Conservation (phyloP, 129 eudicot species). For the Escallonia rubra region DNA sequence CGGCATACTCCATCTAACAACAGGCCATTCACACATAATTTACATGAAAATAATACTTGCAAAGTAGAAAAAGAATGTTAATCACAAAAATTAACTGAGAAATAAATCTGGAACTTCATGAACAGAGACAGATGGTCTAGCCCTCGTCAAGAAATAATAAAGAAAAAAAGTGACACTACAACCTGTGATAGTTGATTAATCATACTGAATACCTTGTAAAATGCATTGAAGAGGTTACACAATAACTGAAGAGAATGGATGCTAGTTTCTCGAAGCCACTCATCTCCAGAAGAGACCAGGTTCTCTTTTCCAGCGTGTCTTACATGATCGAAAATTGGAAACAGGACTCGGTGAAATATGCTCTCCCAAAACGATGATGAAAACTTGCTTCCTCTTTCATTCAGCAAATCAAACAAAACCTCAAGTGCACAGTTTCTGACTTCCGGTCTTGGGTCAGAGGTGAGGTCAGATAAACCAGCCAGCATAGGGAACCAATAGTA, state of each 20-base stretch:
- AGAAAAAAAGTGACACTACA: not conserved
- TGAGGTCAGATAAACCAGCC: conserved; percentile 95
- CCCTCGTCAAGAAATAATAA: not conserved
- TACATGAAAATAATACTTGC: too few relatives aligned
- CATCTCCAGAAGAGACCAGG: conserved; percentile 48
- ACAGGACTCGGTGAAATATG: conserved; percentile 80
- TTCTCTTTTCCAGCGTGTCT: conserved; percentile 84
- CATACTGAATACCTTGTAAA: conserved; percentile 71
- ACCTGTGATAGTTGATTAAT: not conserved
- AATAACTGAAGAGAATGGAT: conserved; percentile 87
- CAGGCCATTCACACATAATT: too few relatives aligned
- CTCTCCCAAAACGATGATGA: conserved; percentile 89
- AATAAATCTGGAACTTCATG: not conserved
- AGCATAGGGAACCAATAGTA: conserved; percentile 99
- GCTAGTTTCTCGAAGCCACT: conserved; percentile 82
- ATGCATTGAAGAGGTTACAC: conserved; percentile 92
- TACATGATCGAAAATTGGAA: conserved; percentile 92
- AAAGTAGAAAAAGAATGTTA: too few relatives aligned
- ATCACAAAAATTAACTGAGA: too few relatives aligned
- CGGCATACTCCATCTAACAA: too few relatives aligned
- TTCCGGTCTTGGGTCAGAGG: conserved; percentile 86
- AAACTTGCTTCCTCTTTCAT: conserved; percentile 92
- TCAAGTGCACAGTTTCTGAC: conserved; percentile 97
- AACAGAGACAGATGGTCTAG: not conserved
- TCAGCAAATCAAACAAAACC: conserved; percentile 90